A percentile compares a stretch with the other conserved stretches of the same genome.
Evolutionary conservation across 768 basidiomycete species (phyloP).

Genomic region (Lactarius hatsudake): DNA sequence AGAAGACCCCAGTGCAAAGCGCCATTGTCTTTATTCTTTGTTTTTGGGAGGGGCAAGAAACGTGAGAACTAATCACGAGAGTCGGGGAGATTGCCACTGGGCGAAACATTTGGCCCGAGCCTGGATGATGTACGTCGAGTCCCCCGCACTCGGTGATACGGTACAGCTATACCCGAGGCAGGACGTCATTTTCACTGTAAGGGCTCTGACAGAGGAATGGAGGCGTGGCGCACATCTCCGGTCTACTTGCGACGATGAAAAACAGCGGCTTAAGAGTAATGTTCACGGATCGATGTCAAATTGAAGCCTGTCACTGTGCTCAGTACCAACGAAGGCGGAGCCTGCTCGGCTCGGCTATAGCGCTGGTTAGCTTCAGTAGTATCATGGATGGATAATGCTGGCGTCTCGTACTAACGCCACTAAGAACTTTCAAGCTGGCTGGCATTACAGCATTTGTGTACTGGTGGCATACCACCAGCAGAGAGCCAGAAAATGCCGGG

Average conservation of each 20-base stretch:
- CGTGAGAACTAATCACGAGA: neutral
- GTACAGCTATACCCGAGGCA: neutral
- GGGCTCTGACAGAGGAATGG: neutral
- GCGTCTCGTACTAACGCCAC: neutral
- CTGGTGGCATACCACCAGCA: neutral
- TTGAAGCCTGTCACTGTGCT: neutral
- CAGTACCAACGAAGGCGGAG: neutral
- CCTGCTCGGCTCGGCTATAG: neutral
- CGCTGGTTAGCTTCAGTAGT: neutral
- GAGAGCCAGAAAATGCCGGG: neutral
- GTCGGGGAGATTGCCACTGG: neutral
- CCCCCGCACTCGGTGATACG: neutral
- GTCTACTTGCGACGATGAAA: neutral
- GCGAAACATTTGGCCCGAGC: neutral
- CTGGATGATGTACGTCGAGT: neutral
- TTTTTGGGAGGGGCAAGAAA: neutral
- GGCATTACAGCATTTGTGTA: no score
- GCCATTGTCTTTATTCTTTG: neutral
- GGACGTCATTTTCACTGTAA: neutral
- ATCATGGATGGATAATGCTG: neutral
- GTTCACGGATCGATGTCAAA: neutral
- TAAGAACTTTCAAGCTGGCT: no score
- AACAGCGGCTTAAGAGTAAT: neutral
- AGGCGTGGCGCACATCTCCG: neutral
- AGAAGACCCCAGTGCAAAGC: neutral